Base-by-base conservation (phyloP, 495 filamentous ascomycete genomes). In the Lophiotrema nucula region DNA sequence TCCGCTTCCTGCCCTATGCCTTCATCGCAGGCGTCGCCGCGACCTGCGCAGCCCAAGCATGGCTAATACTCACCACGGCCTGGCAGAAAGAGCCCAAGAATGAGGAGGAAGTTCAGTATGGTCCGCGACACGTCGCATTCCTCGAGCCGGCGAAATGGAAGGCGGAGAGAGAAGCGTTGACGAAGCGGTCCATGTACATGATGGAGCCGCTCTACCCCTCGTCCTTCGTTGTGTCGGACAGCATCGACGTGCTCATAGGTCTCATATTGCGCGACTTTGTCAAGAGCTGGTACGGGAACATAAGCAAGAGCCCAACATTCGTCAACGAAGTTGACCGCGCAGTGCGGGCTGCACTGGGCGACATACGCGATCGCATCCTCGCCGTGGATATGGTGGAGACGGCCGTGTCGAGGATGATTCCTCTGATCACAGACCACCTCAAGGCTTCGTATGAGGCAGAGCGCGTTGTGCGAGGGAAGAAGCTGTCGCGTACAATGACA, bases 391-490 rank as follows among this genome's bases (percentile, higher is more conserved):
- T 96, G 19, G 84, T 92, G 43, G 89, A 92, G 48, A 72, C 95
- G 44, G 74, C 87, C 19, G 88, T 92, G 6, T 89, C 85, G 44
- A 82, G 87, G 18, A 79, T 97, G 38, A 84, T 96, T 44, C 95
- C 95, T 19, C 83, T 96, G 51, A 67, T 99, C 53, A 97, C 93
- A n/a, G 79, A 83, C 4, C 95, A 99, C 70, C 82, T 99, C 56
- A 88, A 83, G 57, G 87, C 95, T 56, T 95, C 95, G 66, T 89
- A 90, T 65, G 83, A 95, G 42, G 95, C 95, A 10, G 95, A 99
- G 74, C 83, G 87, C 44, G 79, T 82, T 18, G 86, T 99, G 4
- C 81, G 93, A 57, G 95, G 95, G 22, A 87, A 85, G 62, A 85
- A 95, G 69, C 74, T 98, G 58, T 90, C 88, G 58, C 83, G 88